Conservation (phyloP, 441 rosid species). For the Geranium incanum region DNA sequence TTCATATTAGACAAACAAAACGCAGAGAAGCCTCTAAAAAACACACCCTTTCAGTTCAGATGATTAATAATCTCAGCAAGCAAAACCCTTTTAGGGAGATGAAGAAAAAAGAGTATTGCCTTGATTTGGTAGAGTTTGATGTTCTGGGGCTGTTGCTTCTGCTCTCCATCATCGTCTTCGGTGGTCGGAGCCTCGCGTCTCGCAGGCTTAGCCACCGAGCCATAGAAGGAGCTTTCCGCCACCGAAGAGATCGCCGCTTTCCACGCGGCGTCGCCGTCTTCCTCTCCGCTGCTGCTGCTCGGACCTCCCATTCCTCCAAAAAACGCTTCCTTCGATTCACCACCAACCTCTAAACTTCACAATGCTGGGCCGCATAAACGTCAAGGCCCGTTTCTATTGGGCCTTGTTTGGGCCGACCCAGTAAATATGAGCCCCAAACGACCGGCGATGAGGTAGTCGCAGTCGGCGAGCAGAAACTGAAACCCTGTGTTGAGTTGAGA, state of each 20-base stretch:
- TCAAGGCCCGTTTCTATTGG: not conserved
- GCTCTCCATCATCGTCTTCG: slow-evolving; percentile 22
- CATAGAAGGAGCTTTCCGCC: slow-evolving; percentile 32
- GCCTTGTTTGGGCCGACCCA: not conserved
- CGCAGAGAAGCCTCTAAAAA: not conserved
- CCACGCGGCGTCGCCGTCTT: slow-evolving; percentile 65
- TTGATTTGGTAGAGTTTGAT: slow-evolving; percentile 64
- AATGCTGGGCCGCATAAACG: not conserved
- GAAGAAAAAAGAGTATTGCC: slow-evolving; percentile 29
- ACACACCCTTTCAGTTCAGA: not conserved
- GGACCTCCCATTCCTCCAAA: slow-evolving; percentile 27
- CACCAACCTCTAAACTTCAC: not conserved
- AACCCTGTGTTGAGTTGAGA: not conserved
- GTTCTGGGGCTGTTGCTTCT: slow-evolving; percentile 39
- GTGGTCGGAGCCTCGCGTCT: slow-evolving; percentile 20
- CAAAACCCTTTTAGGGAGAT: not conserved
- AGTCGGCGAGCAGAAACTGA: not conserved
- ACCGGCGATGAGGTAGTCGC: slow-evolving; percentile 1
- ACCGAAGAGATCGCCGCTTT: slow-evolving; percentile 67
- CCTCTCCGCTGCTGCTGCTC: slow-evolving; percentile 58
- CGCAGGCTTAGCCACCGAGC: slow-evolving; percentile 2
- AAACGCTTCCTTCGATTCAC: not conserved
- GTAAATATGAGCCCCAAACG: not conserved
- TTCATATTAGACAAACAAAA: not conserved
- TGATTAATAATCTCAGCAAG: not conserved